phyloP scores from a whole-genome alignment of 2,329 filamentous ascomycete species.

The Xylaria sp. region DNA sequence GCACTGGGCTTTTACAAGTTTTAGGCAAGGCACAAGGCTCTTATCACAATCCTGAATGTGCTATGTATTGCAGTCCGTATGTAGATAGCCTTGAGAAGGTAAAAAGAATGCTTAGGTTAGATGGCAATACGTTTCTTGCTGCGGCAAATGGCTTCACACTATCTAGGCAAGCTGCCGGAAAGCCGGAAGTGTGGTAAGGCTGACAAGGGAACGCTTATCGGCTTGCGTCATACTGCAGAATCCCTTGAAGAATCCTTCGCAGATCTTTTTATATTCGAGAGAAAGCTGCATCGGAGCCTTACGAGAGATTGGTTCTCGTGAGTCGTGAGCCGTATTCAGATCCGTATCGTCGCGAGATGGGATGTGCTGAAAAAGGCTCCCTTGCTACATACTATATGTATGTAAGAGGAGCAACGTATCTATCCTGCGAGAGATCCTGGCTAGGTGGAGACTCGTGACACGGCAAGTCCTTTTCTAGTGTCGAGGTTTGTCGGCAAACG shows the following conservation, averaged over 20 bases:
- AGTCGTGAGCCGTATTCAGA: too few species aligned
- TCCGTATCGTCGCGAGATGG: background rate
- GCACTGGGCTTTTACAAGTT: too few species aligned
- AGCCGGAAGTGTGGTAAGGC: conserved; percentile 6
- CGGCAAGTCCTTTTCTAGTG: background rate
- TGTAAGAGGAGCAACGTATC: conserved; percentile 7
- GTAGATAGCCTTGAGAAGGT: background rate
- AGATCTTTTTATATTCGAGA: conserved; percentile 10
- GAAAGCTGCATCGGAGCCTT: conserved; percentile 8
- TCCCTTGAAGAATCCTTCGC: conserved; percentile 25
- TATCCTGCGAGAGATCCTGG: background rate
- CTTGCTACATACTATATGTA: too few species aligned
- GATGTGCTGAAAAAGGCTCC: too few species aligned
- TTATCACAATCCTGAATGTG: background rate
- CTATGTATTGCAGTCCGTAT: background rate
- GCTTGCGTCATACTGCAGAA: conserved; percentile 23
- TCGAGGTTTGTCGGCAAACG: too few species aligned
- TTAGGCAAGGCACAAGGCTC: background rate
- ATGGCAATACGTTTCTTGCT: background rate
- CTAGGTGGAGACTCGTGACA: conserved; percentile 2
- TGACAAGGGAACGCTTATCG: background rate
- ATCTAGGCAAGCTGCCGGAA: background rate
- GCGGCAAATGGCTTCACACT: background rate
- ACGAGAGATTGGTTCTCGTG: background rate
- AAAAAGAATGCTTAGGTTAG: too few species aligned